Conservation (phyloP, 257 asterid species). For the Coffea canephora region DNA sequence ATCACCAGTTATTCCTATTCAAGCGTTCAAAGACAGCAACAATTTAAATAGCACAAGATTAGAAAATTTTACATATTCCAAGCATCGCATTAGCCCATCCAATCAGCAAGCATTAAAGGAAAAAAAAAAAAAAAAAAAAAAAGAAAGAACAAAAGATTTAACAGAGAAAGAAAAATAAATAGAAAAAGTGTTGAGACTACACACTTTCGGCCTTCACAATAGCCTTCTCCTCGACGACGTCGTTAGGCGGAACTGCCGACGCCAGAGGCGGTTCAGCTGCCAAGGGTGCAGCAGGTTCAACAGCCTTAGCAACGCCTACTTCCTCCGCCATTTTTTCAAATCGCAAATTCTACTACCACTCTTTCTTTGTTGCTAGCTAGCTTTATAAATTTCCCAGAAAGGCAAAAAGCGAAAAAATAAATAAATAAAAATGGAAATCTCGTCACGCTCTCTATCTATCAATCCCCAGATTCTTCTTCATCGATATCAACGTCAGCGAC, state of each 20-base stretch:
- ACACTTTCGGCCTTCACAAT: conserved; percentile 15
- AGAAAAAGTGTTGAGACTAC: neutral
- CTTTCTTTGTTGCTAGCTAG: neutral
- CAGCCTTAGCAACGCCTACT: neutral
- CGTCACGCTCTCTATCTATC: neutral
- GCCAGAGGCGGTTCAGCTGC: conserved; percentile 44
- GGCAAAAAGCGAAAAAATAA: neutral
- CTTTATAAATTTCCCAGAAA: neutral
- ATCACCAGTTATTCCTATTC: neutral
- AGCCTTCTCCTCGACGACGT: conserved; percentile 36
- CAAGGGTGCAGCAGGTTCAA: conserved; percentile 24
- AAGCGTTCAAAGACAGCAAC: conserved; percentile 10
- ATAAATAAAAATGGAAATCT: neutral
- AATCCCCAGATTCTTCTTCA: neutral
- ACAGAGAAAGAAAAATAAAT: too few relatives aligned
- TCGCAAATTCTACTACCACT: neutral
- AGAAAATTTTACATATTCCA: neutral
- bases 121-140: too few relatives aligned
- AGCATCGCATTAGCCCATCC: neutral
- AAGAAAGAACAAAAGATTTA: too few relatives aligned
- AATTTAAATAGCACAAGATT: too few relatives aligned
- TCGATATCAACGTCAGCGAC: neutral
- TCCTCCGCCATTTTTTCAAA: conserved; percentile 22
- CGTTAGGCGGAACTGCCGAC: conserved; percentile 27
- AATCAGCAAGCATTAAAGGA: neutral